A percentile compares a stretch with the other conserved stretches of the same genome.
phyloP scores from a whole-genome alignment of 169 alveolate species.

The Cryptosporidium viatorum region DNA sequence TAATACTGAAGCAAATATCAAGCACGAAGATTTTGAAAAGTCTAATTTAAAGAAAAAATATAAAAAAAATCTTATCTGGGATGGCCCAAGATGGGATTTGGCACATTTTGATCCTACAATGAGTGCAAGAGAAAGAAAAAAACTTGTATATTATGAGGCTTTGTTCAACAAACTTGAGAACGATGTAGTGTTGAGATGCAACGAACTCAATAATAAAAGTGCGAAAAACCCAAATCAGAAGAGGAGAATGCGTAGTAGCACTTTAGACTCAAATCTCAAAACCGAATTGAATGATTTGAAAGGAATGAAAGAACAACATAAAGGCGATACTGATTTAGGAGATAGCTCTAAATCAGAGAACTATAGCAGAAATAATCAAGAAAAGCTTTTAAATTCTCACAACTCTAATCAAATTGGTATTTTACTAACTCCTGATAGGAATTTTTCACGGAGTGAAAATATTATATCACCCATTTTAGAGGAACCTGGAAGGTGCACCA shows the following conservation, averaged over 20 bases:
- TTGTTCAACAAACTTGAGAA: slow-evolving; percentile 65
- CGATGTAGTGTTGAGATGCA: slow-evolving; percentile 14
- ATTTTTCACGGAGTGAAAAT: not conserved
- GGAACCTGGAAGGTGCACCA: not conserved
- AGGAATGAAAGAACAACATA: not conserved
- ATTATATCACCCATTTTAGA: not conserved
- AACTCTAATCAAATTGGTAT: not conserved
- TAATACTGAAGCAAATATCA: not conserved
- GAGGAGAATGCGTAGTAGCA: slow-evolving; percentile 28
- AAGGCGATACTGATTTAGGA: not conserved
- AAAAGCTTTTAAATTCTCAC: not conserved
- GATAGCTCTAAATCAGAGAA: not conserved
- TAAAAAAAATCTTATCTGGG: slow-evolving; percentile 68
- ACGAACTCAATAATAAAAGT: slow-evolving; percentile 9
- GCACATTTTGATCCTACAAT: slow-evolving; percentile 73
- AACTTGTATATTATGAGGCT: slow-evolving; percentile 46
- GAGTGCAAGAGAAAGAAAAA: slow-evolving; percentile 70
- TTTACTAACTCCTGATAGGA: slow-evolving; percentile 30
- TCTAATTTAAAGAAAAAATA: slow-evolving; percentile 49
- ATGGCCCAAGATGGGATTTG: slow-evolving; percentile 74
- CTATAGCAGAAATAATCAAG: not conserved
- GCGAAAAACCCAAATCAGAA: not conserved
- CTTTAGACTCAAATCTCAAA: not conserved
- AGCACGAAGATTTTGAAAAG: not conserved
- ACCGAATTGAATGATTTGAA: not conserved